Conservation (phyloP, 768 basidiomycete genomes). For the Mycena vitilis region DNA sequence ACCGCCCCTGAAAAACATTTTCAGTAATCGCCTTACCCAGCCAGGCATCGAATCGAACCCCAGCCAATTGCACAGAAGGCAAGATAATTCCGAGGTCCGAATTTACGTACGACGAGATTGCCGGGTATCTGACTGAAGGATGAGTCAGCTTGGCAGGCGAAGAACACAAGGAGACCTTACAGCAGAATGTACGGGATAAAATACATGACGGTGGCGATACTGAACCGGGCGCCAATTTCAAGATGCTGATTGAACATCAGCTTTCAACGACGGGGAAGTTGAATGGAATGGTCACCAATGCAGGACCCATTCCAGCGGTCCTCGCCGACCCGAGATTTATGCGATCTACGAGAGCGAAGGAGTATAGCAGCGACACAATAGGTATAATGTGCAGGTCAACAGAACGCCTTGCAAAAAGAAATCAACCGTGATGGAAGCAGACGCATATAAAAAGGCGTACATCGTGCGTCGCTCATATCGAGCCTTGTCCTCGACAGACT, state of each 20-base stretch:
- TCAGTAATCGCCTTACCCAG: neutral
- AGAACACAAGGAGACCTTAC: slow-evolving; percentile 32
- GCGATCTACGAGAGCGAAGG: slow-evolving; percentile 58
- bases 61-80: slow-evolving; percentile 55
- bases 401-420: slow-evolving; percentile 45
- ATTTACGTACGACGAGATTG: slow-evolving; percentile 54
- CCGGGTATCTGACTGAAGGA: slow-evolving; percentile 56
- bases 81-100: slow-evolving; percentile 59
- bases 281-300: slow-evolving; percentile 42
- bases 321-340: slow-evolving; percentile 57
- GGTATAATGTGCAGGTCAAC: slow-evolving; percentile 58
- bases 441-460: slow-evolving; percentile 6
- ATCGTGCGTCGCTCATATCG: slow-evolving; percentile 18
- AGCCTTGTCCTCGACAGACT: neutral
- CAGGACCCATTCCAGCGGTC: slow-evolving; percentile 57
- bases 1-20: slow-evolving; percentile 44
- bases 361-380: slow-evolving; percentile 53
- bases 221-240: slow-evolving; percentile 49
- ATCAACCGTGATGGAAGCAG: slow-evolving; percentile 11
- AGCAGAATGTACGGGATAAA: slow-evolving; percentile 59
- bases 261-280: neutral
- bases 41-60: slow-evolving; percentile 37
- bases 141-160: neutral
- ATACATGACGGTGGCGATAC: slow-evolving; percentile 55
- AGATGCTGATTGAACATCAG: slow-evolving; percentile 39